These are phyloP conservation scores for Crepidotus variabilis DNA, from an alignment of 768 basidiomycete species.

Conservation along the genomic window DNA sequence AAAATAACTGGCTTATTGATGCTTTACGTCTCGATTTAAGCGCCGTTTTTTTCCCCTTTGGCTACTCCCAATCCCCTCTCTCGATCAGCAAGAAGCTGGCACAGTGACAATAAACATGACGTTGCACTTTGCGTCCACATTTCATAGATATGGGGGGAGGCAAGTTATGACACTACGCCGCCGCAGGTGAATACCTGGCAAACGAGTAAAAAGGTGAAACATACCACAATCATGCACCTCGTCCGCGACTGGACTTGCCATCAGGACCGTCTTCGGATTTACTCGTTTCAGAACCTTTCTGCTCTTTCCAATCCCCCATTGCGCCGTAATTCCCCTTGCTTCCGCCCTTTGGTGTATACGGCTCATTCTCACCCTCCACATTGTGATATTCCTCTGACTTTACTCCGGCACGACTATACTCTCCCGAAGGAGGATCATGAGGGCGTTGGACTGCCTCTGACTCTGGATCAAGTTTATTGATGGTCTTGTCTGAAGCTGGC, in stretches of 20 bases:
- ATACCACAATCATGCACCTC: constrained; percentile 6
- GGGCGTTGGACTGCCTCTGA: constrained; percentile 44
- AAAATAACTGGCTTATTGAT: no score
- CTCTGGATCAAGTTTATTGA: constrained; percentile 43
- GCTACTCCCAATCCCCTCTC: no score
- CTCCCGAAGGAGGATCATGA: constrained; percentile 44
- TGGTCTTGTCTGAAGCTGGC: constrained; percentile 33
- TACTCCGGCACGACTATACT: constrained; percentile 38
- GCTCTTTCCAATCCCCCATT: constrained; percentile 21
- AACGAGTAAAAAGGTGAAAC: background rate
- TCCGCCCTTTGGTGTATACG: constrained; percentile 27
- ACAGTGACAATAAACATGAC: no score
- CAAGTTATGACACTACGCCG: no score
- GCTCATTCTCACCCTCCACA: constrained; percentile 17
- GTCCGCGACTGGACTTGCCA: constrained; percentile 31
- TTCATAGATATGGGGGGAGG: no score
- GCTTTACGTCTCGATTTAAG: no score
- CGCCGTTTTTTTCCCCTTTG: no score
- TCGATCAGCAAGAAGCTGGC: no score
- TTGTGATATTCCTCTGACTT: constrained; percentile 32
- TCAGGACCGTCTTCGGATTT: constrained; percentile 31
- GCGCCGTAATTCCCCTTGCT: constrained; percentile 26
- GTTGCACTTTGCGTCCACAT: no score
- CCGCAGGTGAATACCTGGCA: no score
- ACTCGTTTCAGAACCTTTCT: constrained; percentile 32